Percentiles rank a stretch among this genome's conserved stretches.
phyloP scores from a whole-genome alignment of 805 yeast genomes.

The Candida ponderosae region DNA sequence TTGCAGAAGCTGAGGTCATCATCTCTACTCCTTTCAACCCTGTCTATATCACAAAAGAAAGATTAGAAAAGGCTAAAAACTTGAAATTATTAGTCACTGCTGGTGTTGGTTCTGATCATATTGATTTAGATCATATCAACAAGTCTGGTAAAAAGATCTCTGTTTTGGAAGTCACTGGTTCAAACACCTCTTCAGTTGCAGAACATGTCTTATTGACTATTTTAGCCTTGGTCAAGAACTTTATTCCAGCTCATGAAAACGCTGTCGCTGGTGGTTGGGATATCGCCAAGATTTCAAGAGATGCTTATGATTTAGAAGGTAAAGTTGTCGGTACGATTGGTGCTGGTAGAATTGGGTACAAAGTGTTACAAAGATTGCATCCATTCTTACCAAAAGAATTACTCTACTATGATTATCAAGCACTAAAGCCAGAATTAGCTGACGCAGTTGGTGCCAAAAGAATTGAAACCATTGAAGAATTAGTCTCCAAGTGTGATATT shows the following conservation, averaged over 20 bases:
- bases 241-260: constrained; percentile 71
- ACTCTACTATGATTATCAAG: constrained; percentile 69
- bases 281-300: constrained; percentile 69
- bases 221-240: constrained; percentile 63
- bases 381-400: constrained; percentile 72
- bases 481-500: constrained; percentile 61
- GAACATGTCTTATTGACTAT: constrained; percentile 76
- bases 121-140: constrained; percentile 55
- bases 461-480: constrained; percentile 52
- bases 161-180: constrained; percentile 77
- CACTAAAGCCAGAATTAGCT: constrained; percentile 51
- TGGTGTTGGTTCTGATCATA: constrained; percentile 81
- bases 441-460: constrained; percentile 51
- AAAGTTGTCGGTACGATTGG: constrained; percentile 77
- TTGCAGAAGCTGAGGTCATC: constrained; percentile 66
- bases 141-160: constrained; percentile 56
- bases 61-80: constrained; percentile 63
- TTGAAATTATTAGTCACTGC: constrained; percentile 69
- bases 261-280: constrained; percentile 60
- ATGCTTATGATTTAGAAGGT: constrained; percentile 67
- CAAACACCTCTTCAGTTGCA: constrained; percentile 74
- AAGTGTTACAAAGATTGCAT: constrained; percentile 61
- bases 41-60: constrained; percentile 60
- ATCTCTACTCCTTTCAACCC: constrained; percentile 84
- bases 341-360: constrained; percentile 74